Evolutionary conservation across 106 monocot genomes (phyloP).

Genomic region (Posidonia australis): DNA sequence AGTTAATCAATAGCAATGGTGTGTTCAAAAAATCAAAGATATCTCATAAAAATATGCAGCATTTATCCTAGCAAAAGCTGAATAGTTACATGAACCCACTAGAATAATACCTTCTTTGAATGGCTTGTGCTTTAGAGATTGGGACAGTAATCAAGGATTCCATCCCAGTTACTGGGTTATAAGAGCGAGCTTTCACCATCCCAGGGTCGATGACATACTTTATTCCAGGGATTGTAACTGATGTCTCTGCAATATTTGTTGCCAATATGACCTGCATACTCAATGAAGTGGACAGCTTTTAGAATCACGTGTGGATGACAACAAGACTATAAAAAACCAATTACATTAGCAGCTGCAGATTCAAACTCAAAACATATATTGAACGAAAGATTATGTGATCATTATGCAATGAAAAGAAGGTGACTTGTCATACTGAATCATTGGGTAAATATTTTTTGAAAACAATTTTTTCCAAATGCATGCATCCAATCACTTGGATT

Average conservation of each 20-base stretch:
- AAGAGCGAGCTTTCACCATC: slow-evolving; percentile 81
- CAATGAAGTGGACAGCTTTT: not conserved
- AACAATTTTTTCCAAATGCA: too few species aligned
- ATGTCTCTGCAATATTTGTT: slow-evolving; percentile 98
- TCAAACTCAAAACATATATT: too few species aligned
- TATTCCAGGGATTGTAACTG: slow-evolving; percentile 94
- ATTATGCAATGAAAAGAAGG: too few species aligned
- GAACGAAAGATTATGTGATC: too few species aligned
- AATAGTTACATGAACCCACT: not conserved
- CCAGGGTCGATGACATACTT: slow-evolving; percentile 96
- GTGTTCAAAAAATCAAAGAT: too few species aligned
- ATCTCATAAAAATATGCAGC: too few species aligned
- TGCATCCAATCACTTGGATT: too few species aligned
- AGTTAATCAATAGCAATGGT: too few species aligned
- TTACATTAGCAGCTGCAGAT: not conserved
- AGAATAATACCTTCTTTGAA: slow-evolving; percentile 73
- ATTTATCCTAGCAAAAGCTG: not conserved
- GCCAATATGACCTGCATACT: slow-evolving; percentile 68
- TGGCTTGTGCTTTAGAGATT: slow-evolving; percentile 89
- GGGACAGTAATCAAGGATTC: slow-evolving; percentile 79
- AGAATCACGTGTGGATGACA: not conserved
- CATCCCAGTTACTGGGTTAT: slow-evolving; percentile 78
- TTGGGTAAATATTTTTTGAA: too few species aligned
- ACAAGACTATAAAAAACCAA: not conserved
- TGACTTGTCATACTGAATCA: too few species aligned